A percentile compares a stretch with the other conserved stretches of the same genome.
phyloP scores from a whole-genome alignment of 2,329 filamentous ascomycete genomes.

The Phaeosphaeria sp. region DNA sequence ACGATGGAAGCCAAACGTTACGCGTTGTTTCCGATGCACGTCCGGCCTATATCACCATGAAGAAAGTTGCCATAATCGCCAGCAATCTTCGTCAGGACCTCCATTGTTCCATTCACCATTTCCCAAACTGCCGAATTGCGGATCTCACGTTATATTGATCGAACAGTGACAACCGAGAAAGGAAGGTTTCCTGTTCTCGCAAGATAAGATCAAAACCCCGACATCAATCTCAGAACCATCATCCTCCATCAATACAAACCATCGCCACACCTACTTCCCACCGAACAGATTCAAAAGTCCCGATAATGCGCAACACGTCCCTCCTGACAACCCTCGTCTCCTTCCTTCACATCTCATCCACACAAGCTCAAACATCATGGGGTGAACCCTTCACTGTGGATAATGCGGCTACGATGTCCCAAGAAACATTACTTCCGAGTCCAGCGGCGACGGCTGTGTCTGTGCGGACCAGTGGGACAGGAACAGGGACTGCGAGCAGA shows the following conservation, averaged over 20 bases:
- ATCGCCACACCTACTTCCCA: no score
- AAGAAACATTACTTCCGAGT: background rate
- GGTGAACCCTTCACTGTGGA: constrained; percentile 21
- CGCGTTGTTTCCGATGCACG: background rate
- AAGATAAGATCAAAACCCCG: no score
- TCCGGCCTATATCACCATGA: background rate
- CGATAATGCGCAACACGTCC: constrained; percentile 16
- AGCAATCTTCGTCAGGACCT: no score
- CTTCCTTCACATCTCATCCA: constrained; percentile 14
- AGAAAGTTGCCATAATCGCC: background rate
- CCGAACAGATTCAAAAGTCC: no score
- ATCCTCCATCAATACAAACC: background rate
- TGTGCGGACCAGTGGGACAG: background rate
- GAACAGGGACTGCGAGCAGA: background rate
- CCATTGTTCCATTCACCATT: no score
- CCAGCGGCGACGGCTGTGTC: background rate
- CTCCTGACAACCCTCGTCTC: constrained; percentile 17
- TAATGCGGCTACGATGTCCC: background rate
- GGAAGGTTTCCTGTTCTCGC: no score
- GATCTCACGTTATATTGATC: no score
- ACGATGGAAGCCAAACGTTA: background rate
- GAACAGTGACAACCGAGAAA: no score
- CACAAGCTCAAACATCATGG: constrained; percentile 18
- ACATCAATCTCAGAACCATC: no score
- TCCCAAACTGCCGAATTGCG: no score